A percentile compares a stretch with the other conserved stretches of the same genome.
These are phyloP conservation scores for Pestalotiopsis sp. DNA, from an alignment of 2,329 filamentous ascomycete species.

Conservation along the genomic window DNA sequence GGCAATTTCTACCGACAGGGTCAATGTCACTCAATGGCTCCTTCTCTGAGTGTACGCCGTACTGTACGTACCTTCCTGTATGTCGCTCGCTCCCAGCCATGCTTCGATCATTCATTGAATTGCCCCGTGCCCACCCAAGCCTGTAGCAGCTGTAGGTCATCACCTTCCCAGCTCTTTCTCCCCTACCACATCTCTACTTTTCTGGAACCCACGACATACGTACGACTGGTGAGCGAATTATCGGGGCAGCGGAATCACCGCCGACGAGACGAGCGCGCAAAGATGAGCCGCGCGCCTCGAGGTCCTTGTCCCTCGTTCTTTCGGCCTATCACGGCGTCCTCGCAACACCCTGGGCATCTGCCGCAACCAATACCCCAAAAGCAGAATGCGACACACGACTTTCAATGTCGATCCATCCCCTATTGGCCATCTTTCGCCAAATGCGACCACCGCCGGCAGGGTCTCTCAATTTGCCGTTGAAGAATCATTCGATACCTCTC, in stretches of 20 bases:
- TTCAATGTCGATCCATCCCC: not conserved
- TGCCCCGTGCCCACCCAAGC: no score
- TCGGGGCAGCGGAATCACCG: not conserved
- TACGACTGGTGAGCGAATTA: not conserved
- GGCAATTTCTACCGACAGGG: not conserved
- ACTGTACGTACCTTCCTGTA: not conserved
- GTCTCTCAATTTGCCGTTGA: conserved; percentile 7
- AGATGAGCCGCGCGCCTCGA: conserved; percentile 1
- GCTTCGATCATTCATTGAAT: no score
- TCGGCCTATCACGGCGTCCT: not conserved
- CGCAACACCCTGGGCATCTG: not conserved
- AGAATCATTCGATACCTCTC: conserved; percentile 7
- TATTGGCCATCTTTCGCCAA: not conserved
- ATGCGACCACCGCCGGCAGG: not conserved
- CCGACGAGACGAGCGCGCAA: not conserved
- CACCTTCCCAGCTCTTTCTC: not conserved
- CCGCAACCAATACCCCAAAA: conserved; percentile 1
- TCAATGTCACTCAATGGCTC: not conserved
- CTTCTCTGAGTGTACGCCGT: not conserved
- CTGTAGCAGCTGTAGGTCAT: not conserved
- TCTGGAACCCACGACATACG: not conserved
- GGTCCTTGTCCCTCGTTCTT: not conserved
- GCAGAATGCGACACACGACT: not conserved
- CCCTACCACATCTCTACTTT: not conserved
- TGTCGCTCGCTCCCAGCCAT: no score